Evolutionary conservation across 2,329 filamentous ascomycete species (phyloP).

Genomic region (Ampelomyces quisqualis): DNA sequence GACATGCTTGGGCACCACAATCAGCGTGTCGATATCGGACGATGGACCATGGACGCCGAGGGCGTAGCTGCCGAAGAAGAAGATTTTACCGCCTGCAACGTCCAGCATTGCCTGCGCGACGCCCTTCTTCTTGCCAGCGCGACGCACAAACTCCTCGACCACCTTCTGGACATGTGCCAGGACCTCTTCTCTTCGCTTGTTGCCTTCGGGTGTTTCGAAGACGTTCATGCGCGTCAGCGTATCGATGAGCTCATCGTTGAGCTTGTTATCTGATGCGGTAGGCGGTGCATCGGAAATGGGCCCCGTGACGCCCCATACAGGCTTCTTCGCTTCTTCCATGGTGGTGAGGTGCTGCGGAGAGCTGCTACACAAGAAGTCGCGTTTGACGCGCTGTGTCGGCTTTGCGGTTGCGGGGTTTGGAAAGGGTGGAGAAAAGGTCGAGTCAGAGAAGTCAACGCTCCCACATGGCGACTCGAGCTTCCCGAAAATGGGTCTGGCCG

Average conservation of each 20-base stretch:
- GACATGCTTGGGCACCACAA: slow-evolving; percentile 88
- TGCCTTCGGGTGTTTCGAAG: slow-evolving; percentile 82
- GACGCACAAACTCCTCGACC: slow-evolving; percentile 81
- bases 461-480: slow-evolving; percentile 36
- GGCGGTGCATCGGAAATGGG: slow-evolving; percentile 78
- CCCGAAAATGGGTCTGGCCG: slow-evolving; percentile 10
- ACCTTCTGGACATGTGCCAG: slow-evolving; percentile 76
- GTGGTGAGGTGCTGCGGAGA: slow-evolving; percentile 8
- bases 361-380: slow-evolving; percentile 17
- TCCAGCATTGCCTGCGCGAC: slow-evolving; percentile 76
- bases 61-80: slow-evolving; percentile 94
- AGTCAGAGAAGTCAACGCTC: slow-evolving; percentile 21
- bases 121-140: slow-evolving; percentile 72
- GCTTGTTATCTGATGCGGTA: slow-evolving; percentile 71
- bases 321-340: slow-evolving; percentile 39
- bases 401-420: slow-evolving; percentile 12
- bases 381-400: slow-evolving; percentile 16
- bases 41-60: slow-evolving; percentile 90
- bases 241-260: slow-evolving; percentile 76
- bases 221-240: slow-evolving; percentile 89
- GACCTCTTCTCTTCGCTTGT: slow-evolving; percentile 66
- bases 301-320: slow-evolving; percentile 71
- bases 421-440: slow-evolving; percentile 5
- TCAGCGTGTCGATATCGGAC: slow-evolving; percentile 95
- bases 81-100: slow-evolving; percentile 85